A percentile compares a stretch with the other conserved stretches of the same genome.
These are phyloP conservation scores for Chimonanthus praecox DNA, from an alignment of 164 flowering plant genomes.

Conservation along the genomic window DNA sequence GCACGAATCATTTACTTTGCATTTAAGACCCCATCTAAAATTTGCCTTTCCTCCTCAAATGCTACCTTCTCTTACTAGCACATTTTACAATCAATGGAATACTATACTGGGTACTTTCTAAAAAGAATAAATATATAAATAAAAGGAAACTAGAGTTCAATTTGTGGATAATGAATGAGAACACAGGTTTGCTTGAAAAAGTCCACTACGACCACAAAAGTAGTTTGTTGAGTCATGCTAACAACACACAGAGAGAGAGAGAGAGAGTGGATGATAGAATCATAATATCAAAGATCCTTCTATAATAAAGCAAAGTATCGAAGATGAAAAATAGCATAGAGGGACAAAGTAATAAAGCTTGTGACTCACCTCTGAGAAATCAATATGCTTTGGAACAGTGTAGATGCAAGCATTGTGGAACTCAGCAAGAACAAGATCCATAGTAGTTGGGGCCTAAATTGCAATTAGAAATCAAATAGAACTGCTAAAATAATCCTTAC, in stretches of 20 bases:
- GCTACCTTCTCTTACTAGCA: too few relatives aligned
- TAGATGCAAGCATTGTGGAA: constrained; percentile 79
- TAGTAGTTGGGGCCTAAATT: constrained; percentile 57
- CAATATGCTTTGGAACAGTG: constrained; percentile 89
- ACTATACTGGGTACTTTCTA: too few relatives aligned
- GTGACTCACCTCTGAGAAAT: constrained; percentile 47
- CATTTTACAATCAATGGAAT: too few relatives aligned
- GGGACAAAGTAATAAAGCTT: background rate
- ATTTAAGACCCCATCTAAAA: too few relatives aligned
- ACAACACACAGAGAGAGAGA: background rate
- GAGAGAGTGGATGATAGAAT: background rate
- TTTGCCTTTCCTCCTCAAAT: too few relatives aligned
- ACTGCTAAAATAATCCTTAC: background rate
- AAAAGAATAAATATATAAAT: too few relatives aligned
- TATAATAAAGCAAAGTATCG: background rate
- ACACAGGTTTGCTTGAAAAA: background rate
- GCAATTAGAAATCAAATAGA: constrained; percentile 7
- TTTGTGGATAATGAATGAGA: background rate
- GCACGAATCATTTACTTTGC: too few relatives aligned
- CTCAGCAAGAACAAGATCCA: constrained; percentile 86
- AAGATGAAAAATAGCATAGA: constrained; percentile 1
- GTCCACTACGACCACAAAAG: too few relatives aligned
- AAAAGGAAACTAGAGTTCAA: too few relatives aligned
- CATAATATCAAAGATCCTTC: background rate
- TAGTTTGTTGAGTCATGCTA: too few relatives aligned